Percentiles rank a stretch among this genome's conserved stretches.
phyloP scores from a whole-genome alignment of 1,284 basidiomycete genomes.

The Rugosomyces carneus region DNA sequence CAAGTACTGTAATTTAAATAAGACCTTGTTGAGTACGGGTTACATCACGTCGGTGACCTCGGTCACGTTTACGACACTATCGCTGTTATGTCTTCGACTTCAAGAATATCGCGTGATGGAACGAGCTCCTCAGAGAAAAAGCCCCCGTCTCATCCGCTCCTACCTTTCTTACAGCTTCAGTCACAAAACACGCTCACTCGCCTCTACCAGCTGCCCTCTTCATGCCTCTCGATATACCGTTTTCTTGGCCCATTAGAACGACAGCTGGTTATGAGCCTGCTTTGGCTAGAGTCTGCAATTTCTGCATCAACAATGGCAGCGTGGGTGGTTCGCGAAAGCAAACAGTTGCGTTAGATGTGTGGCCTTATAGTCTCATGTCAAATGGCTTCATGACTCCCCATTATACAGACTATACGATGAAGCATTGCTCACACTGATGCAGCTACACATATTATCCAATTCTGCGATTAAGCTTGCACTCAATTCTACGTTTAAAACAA shows the following conservation, averaged over 20 bases:
- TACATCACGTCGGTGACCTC: constrained; percentile 3
- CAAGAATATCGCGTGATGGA: constrained; percentile 1
- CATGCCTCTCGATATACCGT: constrained; percentile 94
- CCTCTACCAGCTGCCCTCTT: constrained; percentile 85
- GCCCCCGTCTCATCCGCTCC: constrained; percentile 49
- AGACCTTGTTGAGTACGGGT: no score
- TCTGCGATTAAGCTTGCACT: constrained; percentile 58
- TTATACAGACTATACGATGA: constrained; percentile 64
- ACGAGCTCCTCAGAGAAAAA: background rate
- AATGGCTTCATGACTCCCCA: constrained; percentile 14
- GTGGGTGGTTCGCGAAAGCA: constrained; percentile 75
- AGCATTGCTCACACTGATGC: constrained; percentile 59
- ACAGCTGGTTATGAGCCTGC: constrained; percentile 85
- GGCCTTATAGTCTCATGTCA: constrained; percentile 15
- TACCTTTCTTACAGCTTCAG: constrained; percentile 83
- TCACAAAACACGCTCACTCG: constrained; percentile 79
- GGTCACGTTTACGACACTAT: no score
- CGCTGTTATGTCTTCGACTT: constrained; percentile 1
- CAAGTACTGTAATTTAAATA: no score
- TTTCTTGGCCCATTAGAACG: constrained; percentile 85
- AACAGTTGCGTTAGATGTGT: constrained; percentile 46
- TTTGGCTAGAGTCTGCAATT: constrained; percentile 87
- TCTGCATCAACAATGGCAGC: constrained; percentile 68
- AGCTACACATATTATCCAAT: constrained; percentile 71
- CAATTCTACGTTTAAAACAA: constrained; percentile 74